phyloP scores from a whole-genome alignment of 2,329 filamentous ascomycete species.

The Ceratocystis harringtonii region DNA sequence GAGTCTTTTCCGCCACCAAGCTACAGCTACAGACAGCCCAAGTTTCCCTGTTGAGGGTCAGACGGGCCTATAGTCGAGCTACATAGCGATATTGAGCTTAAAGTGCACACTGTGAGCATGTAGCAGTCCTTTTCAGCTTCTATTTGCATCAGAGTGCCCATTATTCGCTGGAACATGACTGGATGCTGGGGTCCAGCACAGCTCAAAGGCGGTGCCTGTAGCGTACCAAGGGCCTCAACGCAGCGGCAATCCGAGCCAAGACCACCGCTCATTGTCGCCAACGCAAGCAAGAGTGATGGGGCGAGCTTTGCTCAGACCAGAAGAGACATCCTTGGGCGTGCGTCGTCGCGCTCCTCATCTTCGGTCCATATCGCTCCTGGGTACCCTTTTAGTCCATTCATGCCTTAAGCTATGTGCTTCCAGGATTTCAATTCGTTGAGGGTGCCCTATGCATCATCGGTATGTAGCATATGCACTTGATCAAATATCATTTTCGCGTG shows the following conservation, averaged over 20 bases:
- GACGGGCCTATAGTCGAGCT: too few relatives aligned
- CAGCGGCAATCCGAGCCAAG: too few relatives aligned
- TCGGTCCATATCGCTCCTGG: too few relatives aligned
- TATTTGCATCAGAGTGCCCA: background rate
- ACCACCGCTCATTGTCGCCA: too few relatives aligned
- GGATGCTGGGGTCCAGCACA: background rate
- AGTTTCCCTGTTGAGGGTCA: too few relatives aligned
- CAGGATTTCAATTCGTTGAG: background rate
- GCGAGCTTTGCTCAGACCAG: background rate
- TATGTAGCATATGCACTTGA: background rate
- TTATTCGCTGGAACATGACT: background rate
- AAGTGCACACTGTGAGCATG: background rate
- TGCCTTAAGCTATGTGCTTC: background rate
- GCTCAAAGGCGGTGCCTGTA: background rate
- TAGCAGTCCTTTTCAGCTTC: background rate
- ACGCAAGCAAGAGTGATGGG: too few relatives aligned
- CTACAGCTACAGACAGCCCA: background rate
- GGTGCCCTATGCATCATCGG: background rate
- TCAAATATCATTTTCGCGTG: background rate
- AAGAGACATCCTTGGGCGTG: background rate
- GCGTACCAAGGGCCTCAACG: too few relatives aligned
- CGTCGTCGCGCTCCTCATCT: background rate
- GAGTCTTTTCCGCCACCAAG: background rate
- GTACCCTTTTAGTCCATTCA: background rate
- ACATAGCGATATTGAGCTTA: background rate